Evolutionary conservation across 495 filamentous ascomycete genomes (phyloP), one percentile per base, ranked within the genome.

Genomic region (Penicillium canescens): DNA sequence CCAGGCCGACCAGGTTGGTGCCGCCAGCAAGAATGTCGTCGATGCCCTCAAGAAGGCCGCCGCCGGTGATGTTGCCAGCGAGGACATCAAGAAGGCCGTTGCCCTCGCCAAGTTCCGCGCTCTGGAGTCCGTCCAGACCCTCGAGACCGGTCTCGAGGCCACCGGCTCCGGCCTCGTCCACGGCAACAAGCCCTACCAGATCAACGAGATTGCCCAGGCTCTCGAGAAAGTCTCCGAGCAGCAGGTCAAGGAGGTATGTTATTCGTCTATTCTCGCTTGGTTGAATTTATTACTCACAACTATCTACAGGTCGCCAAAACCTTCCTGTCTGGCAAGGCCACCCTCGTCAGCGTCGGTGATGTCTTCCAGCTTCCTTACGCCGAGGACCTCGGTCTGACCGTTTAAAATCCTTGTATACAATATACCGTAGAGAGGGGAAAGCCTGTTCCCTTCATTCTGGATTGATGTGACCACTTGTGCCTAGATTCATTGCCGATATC

Each of bases 41-140:
- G 89, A 92, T 66, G 81, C 83, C 21, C 76, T 99, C 50, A 90
- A 93, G 82, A 82, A 79, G 67, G 79, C 93, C 50, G 85, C 87
- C 9, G 82, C 82, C 45, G 90, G 90, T 50, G 76, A 86, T 54
- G 78, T 95, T 52, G 78, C 81, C 66, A 84, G 86, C 60, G 95
- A 99, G 70, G 87, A 91, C 35, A 77, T 98, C 68, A 84, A 87
- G 70, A 98, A 97, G 81, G 94, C 94, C 39, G 81, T 87, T 64
- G 91, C 94, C 18, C 82, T 89, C 62, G 93, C 95, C 57, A 98
- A 96, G 76, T 99, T 96, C 79, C 84, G 86, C 66, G 89, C 92
- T 42, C 79, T 98, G 38, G 91, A 96, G 67, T 83, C 82, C 37
- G 91, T 87, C 43, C 88, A 97, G 78, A 82, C 81, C 61, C 78